These are phyloP conservation scores for Primulina tabacum DNA, from an alignment of 257 asterid genomes.

Conservation along the genomic window DNA sequence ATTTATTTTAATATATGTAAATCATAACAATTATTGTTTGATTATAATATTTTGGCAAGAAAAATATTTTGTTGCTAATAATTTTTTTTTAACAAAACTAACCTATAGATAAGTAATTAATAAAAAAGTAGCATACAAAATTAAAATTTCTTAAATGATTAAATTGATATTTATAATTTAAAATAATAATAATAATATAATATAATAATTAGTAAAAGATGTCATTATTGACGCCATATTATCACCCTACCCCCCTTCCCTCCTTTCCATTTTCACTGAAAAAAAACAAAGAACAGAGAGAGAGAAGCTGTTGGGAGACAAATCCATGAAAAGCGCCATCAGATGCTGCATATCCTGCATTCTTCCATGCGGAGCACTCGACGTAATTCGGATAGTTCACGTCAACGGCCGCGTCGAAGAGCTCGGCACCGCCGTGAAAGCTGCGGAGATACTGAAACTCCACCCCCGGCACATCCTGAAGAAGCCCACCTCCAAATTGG, in stretches of 20 bases:
- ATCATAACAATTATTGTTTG: too few species aligned
- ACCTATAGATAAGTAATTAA: too few species aligned
- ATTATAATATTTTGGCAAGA: too few species aligned
- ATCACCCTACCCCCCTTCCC: not conserved
- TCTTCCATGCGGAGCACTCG: conserved; percentile 95
- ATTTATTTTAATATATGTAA: too few species aligned
- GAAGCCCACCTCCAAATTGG: conserved; percentile 58
- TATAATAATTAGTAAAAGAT: too few species aligned
- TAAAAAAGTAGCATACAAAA: too few species aligned
- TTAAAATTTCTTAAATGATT: too few species aligned
- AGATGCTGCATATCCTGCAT: conserved; percentile 99
- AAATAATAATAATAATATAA: too few species aligned
- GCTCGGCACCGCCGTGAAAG: conserved; percentile 58
- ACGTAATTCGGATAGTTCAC: conserved; percentile 88
- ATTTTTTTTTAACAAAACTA: too few species aligned
- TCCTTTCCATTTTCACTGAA: conserved; percentile 17
- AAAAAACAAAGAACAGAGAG: conserved; percentile 5
- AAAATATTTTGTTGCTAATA: too few species aligned
- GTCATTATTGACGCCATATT: too few species aligned
- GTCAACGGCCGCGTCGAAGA: conserved; percentile 83
- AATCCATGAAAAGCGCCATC: conserved; percentile 59
- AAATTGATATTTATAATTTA: too few species aligned
- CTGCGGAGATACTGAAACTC: conserved; percentile 71
- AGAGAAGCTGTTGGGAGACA: not conserved
- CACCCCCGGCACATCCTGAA: conserved; percentile 85